A percentile compares a stretch with the other conserved stretches of the same genome.
phyloP scores from a whole-genome alignment of 2,329 filamentous ascomycete species.

The Neofusicoccum kwambonambiense region DNA sequence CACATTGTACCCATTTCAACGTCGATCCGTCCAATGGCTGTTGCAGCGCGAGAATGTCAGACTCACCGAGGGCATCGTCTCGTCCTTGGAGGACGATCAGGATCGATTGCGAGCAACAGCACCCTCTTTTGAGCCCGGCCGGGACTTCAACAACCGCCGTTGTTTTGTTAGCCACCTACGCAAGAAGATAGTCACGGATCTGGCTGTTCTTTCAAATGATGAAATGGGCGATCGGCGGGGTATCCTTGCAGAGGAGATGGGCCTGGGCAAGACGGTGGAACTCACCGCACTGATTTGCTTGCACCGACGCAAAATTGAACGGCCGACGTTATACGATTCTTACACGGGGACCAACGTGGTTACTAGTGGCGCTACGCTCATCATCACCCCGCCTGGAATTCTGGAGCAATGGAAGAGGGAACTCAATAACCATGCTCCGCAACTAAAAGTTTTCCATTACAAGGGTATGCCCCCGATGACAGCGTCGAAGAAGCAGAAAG shows the following conservation, averaged over 20 bases:
- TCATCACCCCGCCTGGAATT: conserved; percentile 62
- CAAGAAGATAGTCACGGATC: conserved; percentile 56
- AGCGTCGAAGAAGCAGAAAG: conserved; percentile 30
- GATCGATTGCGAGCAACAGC: conserved; percentile 27
- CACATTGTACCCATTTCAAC: conserved; percentile 69
- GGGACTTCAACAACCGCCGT: conserved; percentile 47
- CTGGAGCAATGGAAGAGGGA: conserved; percentile 64
- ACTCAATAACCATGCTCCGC: conserved; percentile 56
- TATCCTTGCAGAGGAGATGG: conserved; percentile 79
- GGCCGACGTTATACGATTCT: conserved; percentile 34
- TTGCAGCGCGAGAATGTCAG: conserved; percentile 63
- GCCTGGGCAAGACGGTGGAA: conserved; percentile 77
- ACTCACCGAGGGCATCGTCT: conserved; percentile 34
- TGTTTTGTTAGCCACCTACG: conserved; percentile 64
- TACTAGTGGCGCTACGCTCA: conserved; percentile 58
- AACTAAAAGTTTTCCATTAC: conserved; percentile 57
- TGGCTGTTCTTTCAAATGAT: conserved; percentile 42
- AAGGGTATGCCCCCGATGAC: conserved; percentile 45
- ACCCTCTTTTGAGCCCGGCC: conserved; percentile 45
- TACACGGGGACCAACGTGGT: conserved; percentile 47
- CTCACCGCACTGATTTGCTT: conserved; percentile 68
- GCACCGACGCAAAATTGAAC: conserved; percentile 48
- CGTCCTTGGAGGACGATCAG: not conserved
- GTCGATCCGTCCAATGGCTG: conserved; percentile 68
- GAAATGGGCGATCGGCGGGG: conserved; percentile 54